A percentile compares a stretch with the other conserved stretches of the same genome.
Conservation (phyloP, 768 basidiomycete species). For the Calocybe cyanea region DNA sequence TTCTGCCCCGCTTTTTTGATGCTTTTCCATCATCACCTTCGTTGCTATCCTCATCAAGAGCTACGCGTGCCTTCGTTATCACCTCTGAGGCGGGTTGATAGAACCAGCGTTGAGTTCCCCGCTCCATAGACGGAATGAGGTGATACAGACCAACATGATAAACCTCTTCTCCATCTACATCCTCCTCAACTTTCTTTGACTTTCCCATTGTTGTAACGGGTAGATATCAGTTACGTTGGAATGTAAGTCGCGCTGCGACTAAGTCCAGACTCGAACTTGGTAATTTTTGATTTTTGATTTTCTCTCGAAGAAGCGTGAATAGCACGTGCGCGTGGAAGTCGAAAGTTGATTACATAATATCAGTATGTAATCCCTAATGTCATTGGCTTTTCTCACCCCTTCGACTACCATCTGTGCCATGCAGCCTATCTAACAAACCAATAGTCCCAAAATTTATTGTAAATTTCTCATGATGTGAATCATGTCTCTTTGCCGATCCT, state of each 20-base stretch:
- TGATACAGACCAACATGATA: not conserved
- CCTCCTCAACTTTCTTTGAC: not conserved
- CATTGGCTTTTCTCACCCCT: slow-evolving; percentile 6
- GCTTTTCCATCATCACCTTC: slow-evolving; percentile 14
- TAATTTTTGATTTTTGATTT: too few relatives aligned
- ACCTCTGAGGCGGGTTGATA: slow-evolving; percentile 42
- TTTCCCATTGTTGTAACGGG: too few relatives aligned
- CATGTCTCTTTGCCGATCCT: slow-evolving; percentile 21
- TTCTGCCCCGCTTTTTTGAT: slow-evolving; percentile 13
- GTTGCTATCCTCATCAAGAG: slow-evolving; percentile 14
- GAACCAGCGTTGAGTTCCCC: not conserved
- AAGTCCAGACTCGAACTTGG: too few relatives aligned
- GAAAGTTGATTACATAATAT: too few relatives aligned
- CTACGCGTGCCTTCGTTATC: slow-evolving; percentile 54
- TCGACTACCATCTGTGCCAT: slow-evolving; percentile 13
- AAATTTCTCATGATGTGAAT: slow-evolving; percentile 27
- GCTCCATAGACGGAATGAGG: not conserved
- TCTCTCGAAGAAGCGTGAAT: too few relatives aligned
- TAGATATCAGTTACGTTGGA: too few relatives aligned
- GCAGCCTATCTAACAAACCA: slow-evolving; percentile 24
- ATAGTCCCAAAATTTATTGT: slow-evolving; percentile 22
- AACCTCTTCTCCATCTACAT: not conserved
- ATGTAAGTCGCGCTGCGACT: too few relatives aligned
- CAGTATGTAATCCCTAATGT: not conserved
- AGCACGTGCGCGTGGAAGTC: too few relatives aligned